Percentiles rank a stretch among this genome's conserved stretches.
Conservation (phyloP, 768 basidiomycete species). For the Suillus plorans region DNA sequence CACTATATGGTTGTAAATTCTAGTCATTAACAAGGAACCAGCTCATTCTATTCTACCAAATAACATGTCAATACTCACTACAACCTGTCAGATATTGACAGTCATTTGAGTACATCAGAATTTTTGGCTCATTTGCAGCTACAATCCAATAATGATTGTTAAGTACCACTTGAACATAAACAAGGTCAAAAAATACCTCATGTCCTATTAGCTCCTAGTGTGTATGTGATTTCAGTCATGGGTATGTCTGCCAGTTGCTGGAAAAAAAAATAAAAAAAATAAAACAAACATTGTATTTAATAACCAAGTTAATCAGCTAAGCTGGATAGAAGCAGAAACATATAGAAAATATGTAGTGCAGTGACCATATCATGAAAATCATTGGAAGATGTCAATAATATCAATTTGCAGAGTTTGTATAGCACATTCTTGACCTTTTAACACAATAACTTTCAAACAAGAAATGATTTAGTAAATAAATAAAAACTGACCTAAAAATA, state of each 20-base stretch:
- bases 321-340: background rate
- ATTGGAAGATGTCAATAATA: background rate
- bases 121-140: conserved; percentile 7
- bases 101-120: background rate
- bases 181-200: background rate
- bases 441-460: background rate
- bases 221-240: background rate
- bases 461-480: background rate
- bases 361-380: background rate
- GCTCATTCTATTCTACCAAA: conserved; percentile 15
- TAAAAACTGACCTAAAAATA: background rate
- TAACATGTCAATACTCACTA: conserved; percentile 10
- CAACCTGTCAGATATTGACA: conserved; percentile 3
- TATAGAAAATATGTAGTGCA: too few species aligned
- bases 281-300: background rate
- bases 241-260: background rate
- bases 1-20: too few species aligned
- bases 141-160: conserved; percentile 7
- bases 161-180: background rate
- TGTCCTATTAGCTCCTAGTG: conserved; percentile 3
- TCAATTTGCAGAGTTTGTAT: background rate
- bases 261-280: background rate
- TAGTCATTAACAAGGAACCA: too few species aligned
- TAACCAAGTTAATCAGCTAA: background rate
- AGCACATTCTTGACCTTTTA: background rate